Percentiles rank a stretch among this genome's conserved stretches.
Conservation (phyloP, 768 basidiomycete genomes). For the Lanmaoa rubissima region DNA sequence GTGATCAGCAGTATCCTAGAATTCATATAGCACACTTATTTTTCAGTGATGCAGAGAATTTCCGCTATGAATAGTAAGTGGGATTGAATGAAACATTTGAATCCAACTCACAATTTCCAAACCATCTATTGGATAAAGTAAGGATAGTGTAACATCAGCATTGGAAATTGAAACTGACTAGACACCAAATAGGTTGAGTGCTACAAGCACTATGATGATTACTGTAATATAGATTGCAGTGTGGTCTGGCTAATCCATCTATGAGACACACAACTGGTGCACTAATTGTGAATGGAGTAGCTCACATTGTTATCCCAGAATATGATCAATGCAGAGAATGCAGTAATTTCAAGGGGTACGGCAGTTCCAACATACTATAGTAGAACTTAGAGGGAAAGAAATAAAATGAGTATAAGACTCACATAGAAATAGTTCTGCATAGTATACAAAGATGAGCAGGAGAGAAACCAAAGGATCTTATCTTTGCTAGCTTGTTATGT, state of each 20-base stretch:
- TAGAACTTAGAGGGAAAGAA: neutral
- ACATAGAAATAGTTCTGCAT: constrained; percentile 36
- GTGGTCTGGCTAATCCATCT: constrained; percentile 31
- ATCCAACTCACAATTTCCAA: constrained; percentile 20
- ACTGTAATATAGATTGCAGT: constrained; percentile 41
- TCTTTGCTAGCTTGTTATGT: too few relatives aligned
- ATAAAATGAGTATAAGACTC: neutral
- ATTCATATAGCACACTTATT: constrained; percentile 14
- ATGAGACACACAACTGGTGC: constrained; percentile 8
- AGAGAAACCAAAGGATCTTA: neutral
- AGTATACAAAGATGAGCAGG: neutral
- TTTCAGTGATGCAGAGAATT: constrained; percentile 21
- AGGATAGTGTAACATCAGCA: constrained; percentile 33
- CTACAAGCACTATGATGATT: constrained; percentile 37
- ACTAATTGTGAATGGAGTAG: neutral
- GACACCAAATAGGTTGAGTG: constrained; percentile 48
- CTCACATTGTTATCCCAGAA: constrained; percentile 46
- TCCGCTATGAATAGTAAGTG: constrained; percentile 20
- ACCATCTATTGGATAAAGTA: constrained; percentile 24
- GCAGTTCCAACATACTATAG: constrained; percentile 33
- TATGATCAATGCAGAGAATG: constrained; percentile 46
- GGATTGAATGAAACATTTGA: neutral
- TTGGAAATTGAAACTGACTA: constrained; percentile 39
- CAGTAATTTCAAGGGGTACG: constrained; percentile 50
- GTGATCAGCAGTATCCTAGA: neutral